Evolutionary conservation across 768 basidiomycete species (phyloP).

Genomic region (Leccinum arenicola): DNA sequence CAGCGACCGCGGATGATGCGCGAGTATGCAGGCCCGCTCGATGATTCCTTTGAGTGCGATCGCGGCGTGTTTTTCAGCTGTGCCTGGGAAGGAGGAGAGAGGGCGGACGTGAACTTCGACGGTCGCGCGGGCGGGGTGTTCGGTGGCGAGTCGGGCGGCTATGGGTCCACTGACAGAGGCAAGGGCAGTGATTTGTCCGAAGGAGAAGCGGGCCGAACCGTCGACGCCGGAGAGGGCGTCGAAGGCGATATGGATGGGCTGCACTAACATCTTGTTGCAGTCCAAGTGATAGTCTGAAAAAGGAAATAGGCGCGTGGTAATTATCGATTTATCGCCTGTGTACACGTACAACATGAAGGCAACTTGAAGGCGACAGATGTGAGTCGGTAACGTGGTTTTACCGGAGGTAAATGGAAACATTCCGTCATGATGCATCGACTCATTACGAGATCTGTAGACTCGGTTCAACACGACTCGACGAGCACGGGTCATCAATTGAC

Average conservation of each 20-base stretch:
- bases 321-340: too few relatives aligned
- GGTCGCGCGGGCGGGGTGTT: constrained; percentile 69
- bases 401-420: too few relatives aligned
- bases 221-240: constrained; percentile 70
- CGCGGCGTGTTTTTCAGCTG: constrained; percentile 60
- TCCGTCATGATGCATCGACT: too few relatives aligned
- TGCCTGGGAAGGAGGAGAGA: constrained; percentile 64
- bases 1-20: constrained; percentile 66
- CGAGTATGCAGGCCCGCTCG: constrained; percentile 61
- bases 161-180: constrained; percentile 82
- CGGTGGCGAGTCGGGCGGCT: constrained; percentile 64
- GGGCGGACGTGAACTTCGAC: constrained; percentile 76
- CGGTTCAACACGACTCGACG: neutral
- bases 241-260: constrained; percentile 41
- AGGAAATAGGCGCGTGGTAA: neutral
- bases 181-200: constrained; percentile 39
- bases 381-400: too few relatives aligned
- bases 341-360: too few relatives aligned
- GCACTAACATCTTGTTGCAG: neutral
- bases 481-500: neutral
- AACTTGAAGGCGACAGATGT: too few relatives aligned
- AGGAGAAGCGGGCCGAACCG: constrained; percentile 67
- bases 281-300: neutral
- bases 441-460: neutral
- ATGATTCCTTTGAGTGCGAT: constrained; percentile 54